Conservation (phyloP, 805 yeast species). For the Kodamaea fukazawae region DNA sequence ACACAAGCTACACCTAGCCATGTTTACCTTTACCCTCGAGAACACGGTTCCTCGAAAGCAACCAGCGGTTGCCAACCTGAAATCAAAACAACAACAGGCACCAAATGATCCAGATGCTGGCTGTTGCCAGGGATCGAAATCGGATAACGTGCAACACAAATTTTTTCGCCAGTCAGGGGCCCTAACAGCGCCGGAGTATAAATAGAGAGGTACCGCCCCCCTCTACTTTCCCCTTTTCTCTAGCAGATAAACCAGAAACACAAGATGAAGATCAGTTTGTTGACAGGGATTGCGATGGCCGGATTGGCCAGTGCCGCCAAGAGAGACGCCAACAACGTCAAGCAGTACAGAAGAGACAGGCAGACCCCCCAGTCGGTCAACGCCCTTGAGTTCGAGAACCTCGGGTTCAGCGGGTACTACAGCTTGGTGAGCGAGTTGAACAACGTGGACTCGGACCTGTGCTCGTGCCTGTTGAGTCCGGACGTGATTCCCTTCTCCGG, state of each 20-base stretch:
- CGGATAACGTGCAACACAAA: no score
- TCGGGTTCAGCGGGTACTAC: slow-evolving; percentile 56
- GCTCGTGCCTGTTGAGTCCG: slow-evolving; percentile 44
- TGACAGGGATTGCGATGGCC: slow-evolving; percentile 1
- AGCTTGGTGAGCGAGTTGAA: slow-evolving; percentile 44
- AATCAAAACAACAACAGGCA: no score
- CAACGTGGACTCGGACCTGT: slow-evolving; percentile 40
- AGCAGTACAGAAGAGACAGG: slow-evolving; percentile 6
- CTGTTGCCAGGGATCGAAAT: no score
- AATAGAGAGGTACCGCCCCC: no score
- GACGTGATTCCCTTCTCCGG: slow-evolving; percentile 50
- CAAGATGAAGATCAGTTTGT: slow-evolving; percentile 5
- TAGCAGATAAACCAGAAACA: background rate
- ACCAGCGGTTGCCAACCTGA: no score
- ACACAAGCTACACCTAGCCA: no score
- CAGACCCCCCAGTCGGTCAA: slow-evolving; percentile 14
- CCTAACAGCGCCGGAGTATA: no score
- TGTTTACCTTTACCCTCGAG: no score
- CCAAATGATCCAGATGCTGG: no score
- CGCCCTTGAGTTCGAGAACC: slow-evolving; percentile 48
- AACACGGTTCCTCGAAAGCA: no score
- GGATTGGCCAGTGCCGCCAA: slow-evolving; percentile 7
- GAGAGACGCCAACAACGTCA: slow-evolving; percentile 9
- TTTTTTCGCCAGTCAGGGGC: no score
- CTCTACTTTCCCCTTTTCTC: no score